A percentile compares a stretch with the other conserved stretches of the same genome.
Conservation (phyloP, 2,329 filamentous ascomycete species). For the Ceratocystiopsis minuta region DNA sequence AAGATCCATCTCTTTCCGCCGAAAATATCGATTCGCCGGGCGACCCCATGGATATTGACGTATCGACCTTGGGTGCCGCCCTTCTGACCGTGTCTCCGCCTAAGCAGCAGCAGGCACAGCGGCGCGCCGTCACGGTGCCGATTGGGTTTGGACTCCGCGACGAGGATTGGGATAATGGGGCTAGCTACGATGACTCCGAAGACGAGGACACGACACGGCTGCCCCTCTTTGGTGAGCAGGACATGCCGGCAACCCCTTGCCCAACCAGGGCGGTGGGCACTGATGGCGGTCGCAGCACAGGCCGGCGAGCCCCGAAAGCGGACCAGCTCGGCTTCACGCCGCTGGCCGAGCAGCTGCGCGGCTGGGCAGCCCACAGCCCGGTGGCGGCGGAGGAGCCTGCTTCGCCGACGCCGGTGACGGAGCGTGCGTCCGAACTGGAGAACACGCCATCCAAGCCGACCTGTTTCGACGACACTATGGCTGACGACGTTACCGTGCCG, state of each 20-base stretch:
- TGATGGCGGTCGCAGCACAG: too few species aligned
- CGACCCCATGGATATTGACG: constrained; percentile 12
- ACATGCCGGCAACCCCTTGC: constrained; percentile 25
- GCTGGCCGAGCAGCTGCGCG: constrained; percentile 39
- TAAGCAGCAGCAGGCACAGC: constrained; percentile 9
- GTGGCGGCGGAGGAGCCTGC: constrained; percentile 16
- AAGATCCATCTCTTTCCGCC: neutral
- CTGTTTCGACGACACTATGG: constrained; percentile 48
- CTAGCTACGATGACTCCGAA: constrained; percentile 29
- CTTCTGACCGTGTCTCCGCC: constrained; percentile 6
- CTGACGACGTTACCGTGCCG: constrained; percentile 11
- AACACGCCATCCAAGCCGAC: constrained; percentile 14
- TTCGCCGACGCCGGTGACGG: constrained; percentile 1
- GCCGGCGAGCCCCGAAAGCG: constrained; percentile 1
- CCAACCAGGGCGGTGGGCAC: constrained; percentile 10
- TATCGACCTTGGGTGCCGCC: constrained; percentile 11
- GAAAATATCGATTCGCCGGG: neutral
- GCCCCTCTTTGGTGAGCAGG: constrained; percentile 2
- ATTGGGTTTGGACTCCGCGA: constrained; percentile 27
- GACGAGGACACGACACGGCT: constrained; percentile 26
- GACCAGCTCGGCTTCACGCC: constrained; percentile 40
- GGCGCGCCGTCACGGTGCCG: neutral
- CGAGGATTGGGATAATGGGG: constrained; percentile 33
- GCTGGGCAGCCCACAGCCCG: constrained; percentile 46
- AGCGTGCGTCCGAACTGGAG: constrained; percentile 9